Conservation (phyloP, 257 asterid genomes). For the Plantago elongata region DNA sequence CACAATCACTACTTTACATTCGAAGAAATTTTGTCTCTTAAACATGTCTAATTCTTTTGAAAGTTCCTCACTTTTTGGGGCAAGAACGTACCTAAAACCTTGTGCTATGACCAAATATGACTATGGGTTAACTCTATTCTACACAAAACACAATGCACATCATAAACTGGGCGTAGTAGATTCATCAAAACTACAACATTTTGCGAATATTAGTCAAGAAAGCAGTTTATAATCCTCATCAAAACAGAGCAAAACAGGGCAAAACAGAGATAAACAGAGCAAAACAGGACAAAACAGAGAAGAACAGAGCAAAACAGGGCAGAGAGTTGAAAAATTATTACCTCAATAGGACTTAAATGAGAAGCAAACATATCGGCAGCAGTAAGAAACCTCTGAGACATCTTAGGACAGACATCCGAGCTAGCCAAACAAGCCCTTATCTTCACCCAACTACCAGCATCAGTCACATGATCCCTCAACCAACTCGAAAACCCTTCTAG, state of each 20-base stretch:
- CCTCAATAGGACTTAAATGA: conserved; percentile 84
- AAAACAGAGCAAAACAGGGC: too few species aligned
- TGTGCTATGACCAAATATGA: too few species aligned
- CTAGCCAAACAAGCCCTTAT: conserved; percentile 86
- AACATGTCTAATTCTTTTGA: too few species aligned
- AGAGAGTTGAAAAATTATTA: neutral
- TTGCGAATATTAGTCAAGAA: too few species aligned
- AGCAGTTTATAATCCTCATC: too few species aligned
- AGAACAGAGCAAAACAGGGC: neutral
- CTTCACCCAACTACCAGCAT: conserved; percentile 56
- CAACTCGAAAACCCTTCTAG: conserved; percentile 66
- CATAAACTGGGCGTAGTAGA: conserved; percentile 1
- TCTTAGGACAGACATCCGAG: conserved; percentile 56
- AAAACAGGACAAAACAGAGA: neutral
- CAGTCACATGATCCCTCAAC: conserved; percentile 67
- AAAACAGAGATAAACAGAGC: neutral
- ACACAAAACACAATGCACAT: too few species aligned
- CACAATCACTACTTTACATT: too few species aligned
- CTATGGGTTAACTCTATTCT: too few species aligned
- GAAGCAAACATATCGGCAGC: conserved; percentile 74
- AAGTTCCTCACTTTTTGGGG: too few species aligned
- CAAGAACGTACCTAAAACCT: too few species aligned
- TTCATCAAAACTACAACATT: neutral
- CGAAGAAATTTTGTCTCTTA: too few species aligned
- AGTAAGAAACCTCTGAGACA: conserved; percentile 33